Evolutionary conservation across 2,329 filamentous ascomycete genomes (phyloP).

Genomic region (Trichoderma pleuroti): DNA sequence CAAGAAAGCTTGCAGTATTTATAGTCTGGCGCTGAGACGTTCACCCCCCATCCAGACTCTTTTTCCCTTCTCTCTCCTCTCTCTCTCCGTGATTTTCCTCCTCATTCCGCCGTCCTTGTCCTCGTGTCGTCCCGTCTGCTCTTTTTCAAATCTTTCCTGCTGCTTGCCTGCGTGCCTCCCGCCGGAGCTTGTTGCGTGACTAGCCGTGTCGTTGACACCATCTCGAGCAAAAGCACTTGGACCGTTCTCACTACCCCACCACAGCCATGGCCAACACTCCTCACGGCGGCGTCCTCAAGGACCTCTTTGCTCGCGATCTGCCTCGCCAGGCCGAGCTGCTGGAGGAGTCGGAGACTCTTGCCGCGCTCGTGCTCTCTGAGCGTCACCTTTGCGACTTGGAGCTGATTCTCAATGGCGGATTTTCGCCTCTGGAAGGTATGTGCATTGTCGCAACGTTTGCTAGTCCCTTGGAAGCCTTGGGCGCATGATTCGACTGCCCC

Average conservation of each 20-base stretch:
- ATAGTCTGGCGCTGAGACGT: neutral
- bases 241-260: neutral
- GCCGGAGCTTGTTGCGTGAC: conserved; percentile 14
- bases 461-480: neutral
- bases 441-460: neutral
- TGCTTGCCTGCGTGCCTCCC: neutral
- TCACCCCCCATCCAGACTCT: neutral
- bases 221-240: neutral
- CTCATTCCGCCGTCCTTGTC: neutral
- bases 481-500: neutral
- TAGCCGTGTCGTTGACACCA: conserved; percentile 4
- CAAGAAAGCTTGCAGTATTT: neutral
- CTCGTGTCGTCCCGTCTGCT: neutral
- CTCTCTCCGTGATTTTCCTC: neutral
- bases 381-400: conserved; percentile 97
- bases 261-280: conserved; percentile 62
- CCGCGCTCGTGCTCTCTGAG: conserved; percentile 81
- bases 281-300: conserved; percentile 94
- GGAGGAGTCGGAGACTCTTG: conserved; percentile 80
- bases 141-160: neutral
- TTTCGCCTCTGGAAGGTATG: conserved; percentile 92
- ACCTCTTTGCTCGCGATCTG: conserved; percentile 89
- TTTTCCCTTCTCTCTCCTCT: neutral
- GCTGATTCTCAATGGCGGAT: conserved; percentile 94
- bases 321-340: conserved; percentile 75